Evolutionary conservation across 805 yeast species (phyloP).

Genomic region (Zygosaccharomyces bisporus): DNA sequence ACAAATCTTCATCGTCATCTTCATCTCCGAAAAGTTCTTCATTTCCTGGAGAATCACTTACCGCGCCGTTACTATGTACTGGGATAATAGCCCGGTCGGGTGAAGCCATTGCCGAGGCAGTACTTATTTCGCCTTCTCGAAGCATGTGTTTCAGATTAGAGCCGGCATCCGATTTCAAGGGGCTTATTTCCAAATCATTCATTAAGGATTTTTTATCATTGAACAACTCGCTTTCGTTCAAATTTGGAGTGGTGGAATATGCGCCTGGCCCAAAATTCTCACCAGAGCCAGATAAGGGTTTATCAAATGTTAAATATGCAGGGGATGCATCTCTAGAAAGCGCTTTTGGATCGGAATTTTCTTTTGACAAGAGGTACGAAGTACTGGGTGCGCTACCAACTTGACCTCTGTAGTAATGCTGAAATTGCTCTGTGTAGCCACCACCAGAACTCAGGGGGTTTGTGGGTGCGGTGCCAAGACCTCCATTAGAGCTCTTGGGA

Average conservation of each 20-base stretch:
- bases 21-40: conserved; percentile 36
- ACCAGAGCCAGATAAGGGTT: conserved; percentile 8
- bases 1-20: conserved; percentile 38
- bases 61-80: conserved; percentile 1
- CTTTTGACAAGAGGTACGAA: conserved; percentile 11
- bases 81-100: conserved; percentile 1
- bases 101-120: conserved; percentile 1
- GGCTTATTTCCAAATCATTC: conserved; percentile 17
- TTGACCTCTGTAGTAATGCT: conserved; percentile 26
- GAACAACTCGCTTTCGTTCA: conserved; percentile 20
- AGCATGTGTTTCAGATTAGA: conserved; percentile 7
- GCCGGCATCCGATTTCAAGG: conserved; percentile 16
- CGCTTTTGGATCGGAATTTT: conserved; percentile 8
- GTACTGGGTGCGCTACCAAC: conserved; percentile 13
- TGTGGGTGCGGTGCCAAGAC: conserved; percentile 19
- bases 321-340: conserved; percentile 16
- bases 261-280: conserved; percentile 18
- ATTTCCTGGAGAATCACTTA: conserved; percentile 22
- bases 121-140: conserved; percentile 2
- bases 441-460: conserved; percentile 35
- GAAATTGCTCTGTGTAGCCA: conserved; percentile 33
- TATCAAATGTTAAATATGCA: conserved; percentile 12
- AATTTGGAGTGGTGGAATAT: conserved; percentile 21
- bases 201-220: conserved; percentile 13
- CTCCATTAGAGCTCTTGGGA: conserved; percentile 30